Evolutionary conservation across 228 moss, liverwort and hornwort genomes (phyloP).

Genomic region (Sphagnum fallax): DNA sequence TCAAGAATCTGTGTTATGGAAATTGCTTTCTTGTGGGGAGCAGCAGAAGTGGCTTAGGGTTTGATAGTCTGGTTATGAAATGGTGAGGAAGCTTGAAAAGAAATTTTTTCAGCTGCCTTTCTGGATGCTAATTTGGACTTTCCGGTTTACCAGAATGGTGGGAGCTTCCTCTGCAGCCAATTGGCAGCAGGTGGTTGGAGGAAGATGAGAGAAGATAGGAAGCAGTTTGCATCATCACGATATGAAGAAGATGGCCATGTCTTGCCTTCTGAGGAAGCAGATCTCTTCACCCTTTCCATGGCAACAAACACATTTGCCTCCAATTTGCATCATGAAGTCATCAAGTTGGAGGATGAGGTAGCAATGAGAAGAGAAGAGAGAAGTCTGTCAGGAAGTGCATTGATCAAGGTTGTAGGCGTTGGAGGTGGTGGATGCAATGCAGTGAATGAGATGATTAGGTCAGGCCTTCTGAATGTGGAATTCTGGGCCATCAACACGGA

Average conservation of each 20-base stretch:
- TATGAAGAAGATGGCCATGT: conserved; percentile 29
- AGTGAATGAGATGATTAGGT: conserved; percentile 76
- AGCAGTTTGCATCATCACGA: conserved; percentile 9
- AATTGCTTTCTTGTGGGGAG: too few species aligned
- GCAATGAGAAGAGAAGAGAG: conserved; percentile 29
- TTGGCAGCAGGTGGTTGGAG: too few species aligned
- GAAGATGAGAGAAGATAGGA: too few species aligned
- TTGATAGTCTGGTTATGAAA: too few species aligned
- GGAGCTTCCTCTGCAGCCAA: too few species aligned
- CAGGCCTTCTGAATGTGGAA: conserved; percentile 69
- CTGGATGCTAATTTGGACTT: too few species aligned
- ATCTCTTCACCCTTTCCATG: conserved; percentile 23
- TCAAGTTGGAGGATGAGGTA: conserved; percentile 36
- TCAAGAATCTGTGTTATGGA: too few species aligned
- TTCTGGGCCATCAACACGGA: conserved; percentile 81
- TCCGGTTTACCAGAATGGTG: too few species aligned
- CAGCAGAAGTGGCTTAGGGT: too few species aligned
- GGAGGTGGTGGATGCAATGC: conserved; percentile 84
- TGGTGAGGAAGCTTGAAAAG: too few species aligned
- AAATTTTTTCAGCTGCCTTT: too few species aligned
- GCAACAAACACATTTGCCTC: conserved; percentile 32
- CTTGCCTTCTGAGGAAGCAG: conserved; percentile 21
- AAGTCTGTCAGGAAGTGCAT: conserved; percentile 54
- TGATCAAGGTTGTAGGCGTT: conserved; percentile 74
- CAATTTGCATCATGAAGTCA: conserved; percentile 38